A percentile compares a stretch with the other conserved stretches of the same genome.
phyloP scores from a whole-genome alignment of 768 basidiomycete species.

The Mycena filopes region DNA sequence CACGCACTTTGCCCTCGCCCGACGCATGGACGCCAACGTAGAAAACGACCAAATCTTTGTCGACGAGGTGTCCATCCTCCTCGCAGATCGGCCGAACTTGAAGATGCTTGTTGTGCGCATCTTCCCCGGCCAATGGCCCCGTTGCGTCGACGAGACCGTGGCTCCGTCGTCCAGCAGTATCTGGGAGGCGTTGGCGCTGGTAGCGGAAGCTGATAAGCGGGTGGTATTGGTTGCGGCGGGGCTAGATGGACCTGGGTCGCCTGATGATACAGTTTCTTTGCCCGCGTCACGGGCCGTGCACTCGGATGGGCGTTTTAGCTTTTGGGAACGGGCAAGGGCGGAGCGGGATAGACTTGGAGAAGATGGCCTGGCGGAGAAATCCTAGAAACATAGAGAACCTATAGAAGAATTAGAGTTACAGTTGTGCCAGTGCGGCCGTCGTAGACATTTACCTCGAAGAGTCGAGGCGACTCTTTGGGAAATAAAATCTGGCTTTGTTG shows the following conservation, averaged over 20 bases:
- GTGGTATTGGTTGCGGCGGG: conserved; percentile 31
- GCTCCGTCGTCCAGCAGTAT: conserved; percentile 20
- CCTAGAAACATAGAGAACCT: conserved; percentile 14
- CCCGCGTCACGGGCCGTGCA: background rate
- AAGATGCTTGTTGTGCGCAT: conserved; percentile 42
- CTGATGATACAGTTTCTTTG: background rate
- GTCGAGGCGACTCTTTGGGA: no score
- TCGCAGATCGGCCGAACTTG: conserved; percentile 41
- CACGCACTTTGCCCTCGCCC: conserved; percentile 52
- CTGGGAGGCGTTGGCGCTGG: conserved; percentile 23
- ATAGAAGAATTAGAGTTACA: background rate
- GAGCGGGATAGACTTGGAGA: conserved; percentile 15
- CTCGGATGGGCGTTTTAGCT: background rate
- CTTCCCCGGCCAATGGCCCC: conserved; percentile 33
- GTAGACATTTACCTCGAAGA: no score
- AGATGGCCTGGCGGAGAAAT: no score
- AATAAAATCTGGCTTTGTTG: no score
- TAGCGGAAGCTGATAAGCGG: conserved; percentile 29
- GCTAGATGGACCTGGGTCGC: conserved; percentile 8
- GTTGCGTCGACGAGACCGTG: conserved; percentile 8
- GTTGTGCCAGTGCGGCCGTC: conserved; percentile 1
- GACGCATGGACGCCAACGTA: conserved; percentile 51
- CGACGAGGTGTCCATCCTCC: conserved; percentile 43
- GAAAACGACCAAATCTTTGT: conserved; percentile 53
- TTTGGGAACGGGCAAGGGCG: conserved; percentile 20